A percentile compares a stretch with the other conserved stretches of the same genome.
phyloP scores from a whole-genome alignment of 2,329 filamentous ascomycete species.

The Calonectria pseudoturangicola region DNA sequence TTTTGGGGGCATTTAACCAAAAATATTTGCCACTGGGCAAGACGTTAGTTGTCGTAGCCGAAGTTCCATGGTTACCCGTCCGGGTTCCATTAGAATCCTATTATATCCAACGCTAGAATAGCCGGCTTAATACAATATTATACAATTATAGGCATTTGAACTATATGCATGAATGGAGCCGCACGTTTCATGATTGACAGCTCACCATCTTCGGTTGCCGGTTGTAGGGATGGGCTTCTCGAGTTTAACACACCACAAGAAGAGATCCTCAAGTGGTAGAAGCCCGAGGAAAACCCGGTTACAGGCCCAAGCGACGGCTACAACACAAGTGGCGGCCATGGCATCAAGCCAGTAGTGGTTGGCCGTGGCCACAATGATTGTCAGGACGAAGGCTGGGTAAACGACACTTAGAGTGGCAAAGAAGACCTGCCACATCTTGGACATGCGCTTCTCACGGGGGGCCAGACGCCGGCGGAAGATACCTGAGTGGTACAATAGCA shows the following conservation, averaged over 20 bases:
- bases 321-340: constrained; percentile 77
- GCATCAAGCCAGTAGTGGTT: constrained; percentile 81
- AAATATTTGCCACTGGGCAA: not conserved
- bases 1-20: constrained; percentile 5
- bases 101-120: not conserved
- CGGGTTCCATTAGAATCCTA: not conserved
- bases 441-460: constrained; percentile 55
- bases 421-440: constrained; percentile 54
- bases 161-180: constrained; percentile 17
- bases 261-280: constrained; percentile 78
- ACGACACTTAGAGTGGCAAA: constrained; percentile 64
- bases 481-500: constrained; percentile 71
- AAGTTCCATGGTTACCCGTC: not conserved
- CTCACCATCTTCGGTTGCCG: constrained; percentile 46
- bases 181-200: not conserved
- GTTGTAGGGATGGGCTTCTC: constrained; percentile 77
- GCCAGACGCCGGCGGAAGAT: constrained; percentile 61
- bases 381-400: constrained; percentile 72
- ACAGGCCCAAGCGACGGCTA: constrained; percentile 73
- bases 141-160: constrained; percentile 10
- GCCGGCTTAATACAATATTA: constrained; percentile 15
- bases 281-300: constrained; percentile 74
- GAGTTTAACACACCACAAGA: constrained; percentile 76
- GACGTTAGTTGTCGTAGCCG: no score
- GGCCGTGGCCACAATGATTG: constrained; percentile 76